Conservation (phyloP, 306 rosid species). For the Prunus padus region DNA sequence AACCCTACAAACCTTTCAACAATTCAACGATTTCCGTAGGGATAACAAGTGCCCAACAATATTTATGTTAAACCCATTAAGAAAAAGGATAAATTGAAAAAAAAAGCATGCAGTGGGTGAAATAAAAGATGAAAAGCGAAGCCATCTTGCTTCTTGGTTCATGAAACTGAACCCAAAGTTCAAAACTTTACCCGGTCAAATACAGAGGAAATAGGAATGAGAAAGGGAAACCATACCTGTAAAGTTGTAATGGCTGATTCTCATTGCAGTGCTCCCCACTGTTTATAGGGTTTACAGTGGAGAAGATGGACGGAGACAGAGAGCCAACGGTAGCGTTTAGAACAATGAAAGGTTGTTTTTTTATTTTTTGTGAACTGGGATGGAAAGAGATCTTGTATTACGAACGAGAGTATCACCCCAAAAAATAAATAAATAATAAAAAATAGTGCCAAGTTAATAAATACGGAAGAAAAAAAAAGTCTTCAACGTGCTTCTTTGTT, state of each 20-base stretch:
- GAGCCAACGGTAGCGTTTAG: conserved; percentile 22
- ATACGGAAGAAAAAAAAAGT: too few relatives aligned
- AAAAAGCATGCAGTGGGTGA: not conserved
- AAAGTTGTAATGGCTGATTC: conserved; percentile 14
- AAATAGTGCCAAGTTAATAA: too few relatives aligned
- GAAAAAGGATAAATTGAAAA: not conserved
- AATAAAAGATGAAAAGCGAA: not conserved
- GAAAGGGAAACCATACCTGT: conserved; percentile 12
- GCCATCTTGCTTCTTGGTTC: not conserved
- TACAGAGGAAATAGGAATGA: not conserved
- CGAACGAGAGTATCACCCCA: too few relatives aligned
- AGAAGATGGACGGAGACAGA: not conserved
- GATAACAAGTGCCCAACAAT: not conserved
- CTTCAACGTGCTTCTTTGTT: too few relatives aligned
- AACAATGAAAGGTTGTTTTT: not conserved
- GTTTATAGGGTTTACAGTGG: conserved; percentile 17
- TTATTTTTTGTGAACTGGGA: too few relatives aligned
- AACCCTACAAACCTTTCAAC: not conserved
- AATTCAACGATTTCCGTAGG: not conserved
- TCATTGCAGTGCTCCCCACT: conserved; percentile 12
- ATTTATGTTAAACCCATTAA: not conserved
- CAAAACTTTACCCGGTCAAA: not conserved
- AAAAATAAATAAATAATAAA: too few relatives aligned
- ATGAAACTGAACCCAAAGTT: not conserved
- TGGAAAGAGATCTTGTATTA: too few relatives aligned